Percentiles rank a stretch among this genome's conserved stretches.
phyloP scores from a whole-genome alignment of 2,329 filamentous ascomycete genomes.

The Penicillium capsulatum region DNA sequence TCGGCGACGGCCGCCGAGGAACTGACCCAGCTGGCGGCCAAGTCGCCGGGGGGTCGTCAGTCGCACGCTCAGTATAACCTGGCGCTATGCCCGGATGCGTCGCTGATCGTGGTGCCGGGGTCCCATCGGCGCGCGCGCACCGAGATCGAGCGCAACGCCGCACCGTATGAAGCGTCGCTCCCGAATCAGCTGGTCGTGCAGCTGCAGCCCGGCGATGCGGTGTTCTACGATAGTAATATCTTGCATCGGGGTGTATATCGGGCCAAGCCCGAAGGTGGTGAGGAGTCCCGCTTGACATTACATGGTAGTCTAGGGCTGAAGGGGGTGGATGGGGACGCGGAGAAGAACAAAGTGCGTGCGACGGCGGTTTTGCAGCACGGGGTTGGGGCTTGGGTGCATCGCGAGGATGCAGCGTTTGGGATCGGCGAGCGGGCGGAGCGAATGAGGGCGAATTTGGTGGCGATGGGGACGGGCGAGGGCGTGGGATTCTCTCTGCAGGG shows the following conservation, averaged over 20 bases:
- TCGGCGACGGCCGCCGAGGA: conserved; percentile 65
- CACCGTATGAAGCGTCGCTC: conserved; percentile 58
- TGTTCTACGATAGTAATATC: conserved; percentile 90
- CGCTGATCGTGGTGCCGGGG: conserved; percentile 71
- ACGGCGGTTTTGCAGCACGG: conserved; percentile 46
- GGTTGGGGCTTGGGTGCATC: conserved; percentile 43
- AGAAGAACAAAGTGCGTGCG: conserved; percentile 38
- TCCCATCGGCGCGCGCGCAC: conserved; percentile 70
- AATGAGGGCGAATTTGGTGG: conserved; percentile 44
- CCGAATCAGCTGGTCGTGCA: conserved; percentile 62
- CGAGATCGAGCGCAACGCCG: conserved; percentile 62
- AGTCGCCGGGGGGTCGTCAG: conserved; percentile 44
- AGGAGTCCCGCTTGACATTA: conserved; percentile 40
- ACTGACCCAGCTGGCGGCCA: conserved; percentile 53
- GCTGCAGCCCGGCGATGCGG: conserved; percentile 69
- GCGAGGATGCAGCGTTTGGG: conserved; percentile 40
- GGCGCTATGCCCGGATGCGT: conserved; percentile 69
- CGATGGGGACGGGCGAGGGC: conserved; percentile 44
- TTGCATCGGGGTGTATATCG: conserved; percentile 49
- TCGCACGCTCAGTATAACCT: conserved; percentile 86
- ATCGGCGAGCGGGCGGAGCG: conserved; percentile 38
- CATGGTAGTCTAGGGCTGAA: conserved; percentile 44
- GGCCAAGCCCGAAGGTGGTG: conserved; percentile 34
- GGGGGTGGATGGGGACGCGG: conserved; percentile 18
- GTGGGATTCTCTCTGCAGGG: conserved; percentile 44